Evolutionary conservation across 768 basidiomycete genomes (phyloP).

Genomic region (Plicaturopsis crispa): DNA sequence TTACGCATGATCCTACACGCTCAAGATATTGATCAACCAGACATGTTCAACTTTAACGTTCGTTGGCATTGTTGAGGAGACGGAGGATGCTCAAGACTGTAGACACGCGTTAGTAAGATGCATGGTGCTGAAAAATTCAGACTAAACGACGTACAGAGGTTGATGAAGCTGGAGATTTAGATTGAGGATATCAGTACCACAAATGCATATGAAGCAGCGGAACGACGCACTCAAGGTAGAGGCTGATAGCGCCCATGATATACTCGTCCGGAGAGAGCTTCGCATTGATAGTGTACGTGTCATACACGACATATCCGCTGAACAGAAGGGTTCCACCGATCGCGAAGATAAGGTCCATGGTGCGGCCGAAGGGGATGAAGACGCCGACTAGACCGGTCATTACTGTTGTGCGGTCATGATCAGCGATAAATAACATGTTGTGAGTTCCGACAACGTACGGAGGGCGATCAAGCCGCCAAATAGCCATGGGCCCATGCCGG

Average conservation of each 20-base stretch:
- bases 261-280: constrained; percentile 89
- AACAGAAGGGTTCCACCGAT: constrained; percentile 76
- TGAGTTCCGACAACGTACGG: constrained; percentile 30
- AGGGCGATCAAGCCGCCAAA: constrained; percentile 81
- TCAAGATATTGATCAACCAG: no score
- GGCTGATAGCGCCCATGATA: constrained; percentile 82
- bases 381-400: constrained; percentile 78
- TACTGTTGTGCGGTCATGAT: constrained; percentile 28
- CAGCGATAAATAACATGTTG: background rate
- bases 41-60: no score
- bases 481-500: constrained; percentile 84
- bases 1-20: no score
- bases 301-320: constrained; percentile 86
- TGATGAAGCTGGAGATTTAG: constrained; percentile 56
- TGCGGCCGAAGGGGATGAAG: constrained; percentile 81
- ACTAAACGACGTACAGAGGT: constrained; percentile 59
- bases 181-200: constrained; percentile 10
- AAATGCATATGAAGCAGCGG: background rate
- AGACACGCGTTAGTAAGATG: constrained; percentile 2
- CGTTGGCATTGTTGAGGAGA: constrained; percentile 46
- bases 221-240: constrained; percentile 86
- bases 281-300: constrained; percentile 87
- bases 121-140: background rate
- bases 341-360: constrained; percentile 77
- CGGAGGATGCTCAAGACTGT: constrained; percentile 82